These are phyloP conservation scores for Glycine latifolia DNA, from an alignment of 306 rosid species.

Conservation along the genomic window DNA sequence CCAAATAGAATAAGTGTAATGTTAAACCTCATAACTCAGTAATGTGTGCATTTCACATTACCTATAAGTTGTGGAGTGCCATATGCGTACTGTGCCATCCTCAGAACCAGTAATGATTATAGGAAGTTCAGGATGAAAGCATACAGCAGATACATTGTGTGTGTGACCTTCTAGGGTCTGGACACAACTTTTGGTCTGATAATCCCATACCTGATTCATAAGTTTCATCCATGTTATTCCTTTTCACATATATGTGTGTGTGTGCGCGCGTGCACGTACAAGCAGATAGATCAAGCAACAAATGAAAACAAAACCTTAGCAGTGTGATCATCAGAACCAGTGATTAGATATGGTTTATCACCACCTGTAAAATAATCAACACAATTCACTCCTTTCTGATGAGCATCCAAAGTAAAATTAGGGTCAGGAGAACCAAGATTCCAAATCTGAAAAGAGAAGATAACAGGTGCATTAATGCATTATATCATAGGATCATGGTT, in stretches of 20 bases:
- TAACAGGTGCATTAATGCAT: slow-evolving; percentile 40
- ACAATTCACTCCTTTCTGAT: slow-evolving; percentile 97
- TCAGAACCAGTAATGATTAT: slow-evolving; percentile 98
- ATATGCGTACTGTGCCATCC: slow-evolving; percentile 99
- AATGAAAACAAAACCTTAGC: slow-evolving; percentile 75
- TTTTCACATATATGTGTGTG: slow-evolving; percentile 38
- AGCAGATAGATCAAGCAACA: slow-evolving; percentile 1
- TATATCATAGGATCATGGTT: slow-evolving; percentile 23
- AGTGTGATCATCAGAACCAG: slow-evolving; percentile 99
- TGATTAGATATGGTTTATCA: slow-evolving; percentile 95
- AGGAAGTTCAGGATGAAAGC: slow-evolving; percentile 99
- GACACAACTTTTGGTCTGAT: slow-evolving; percentile 99
- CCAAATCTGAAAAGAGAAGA: slow-evolving; percentile 77
- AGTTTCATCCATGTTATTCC: slow-evolving; percentile 35
- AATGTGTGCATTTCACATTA: slow-evolving; percentile 48
- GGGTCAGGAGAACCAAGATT: slow-evolving; percentile 99
- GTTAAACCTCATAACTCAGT: slow-evolving; percentile 41
- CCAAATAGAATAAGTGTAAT: slow-evolving; percentile 16
- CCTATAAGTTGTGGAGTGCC: slow-evolving; percentile 99
- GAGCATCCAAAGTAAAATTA: slow-evolving; percentile 98
- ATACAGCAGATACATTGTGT: slow-evolving; percentile 99
- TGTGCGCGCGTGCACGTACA: background rate
- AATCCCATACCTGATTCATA: slow-evolving; percentile 92
- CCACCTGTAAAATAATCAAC: slow-evolving; percentile 99
- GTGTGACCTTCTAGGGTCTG: slow-evolving; percentile 99